Evolutionary conservation across 768 basidiomycete genomes (phyloP).

Genomic region (Naematelia encephala): DNA sequence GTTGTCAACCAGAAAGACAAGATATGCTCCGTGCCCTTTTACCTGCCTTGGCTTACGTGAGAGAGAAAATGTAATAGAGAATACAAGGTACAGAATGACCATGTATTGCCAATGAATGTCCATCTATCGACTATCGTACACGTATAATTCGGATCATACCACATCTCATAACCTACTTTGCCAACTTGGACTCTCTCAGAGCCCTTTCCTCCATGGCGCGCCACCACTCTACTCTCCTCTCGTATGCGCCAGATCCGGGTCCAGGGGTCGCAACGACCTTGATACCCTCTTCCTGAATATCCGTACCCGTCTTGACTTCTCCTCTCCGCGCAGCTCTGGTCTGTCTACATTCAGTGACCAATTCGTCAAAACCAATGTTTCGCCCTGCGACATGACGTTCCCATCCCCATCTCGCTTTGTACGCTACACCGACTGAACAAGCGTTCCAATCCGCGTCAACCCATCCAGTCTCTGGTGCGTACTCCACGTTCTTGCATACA

Average conservation of each 20-base stretch:
- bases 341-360: constrained; percentile 29
- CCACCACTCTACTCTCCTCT: constrained; percentile 41
- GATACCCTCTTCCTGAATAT: constrained; percentile 34
- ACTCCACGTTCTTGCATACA: constrained; percentile 56
- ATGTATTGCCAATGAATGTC: background rate
- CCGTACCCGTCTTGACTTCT: constrained; percentile 2
- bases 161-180: background rate
- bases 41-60: too few species aligned
- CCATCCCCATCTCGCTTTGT: constrained; percentile 45
- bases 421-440: constrained; percentile 42
- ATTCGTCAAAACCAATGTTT: constrained; percentile 33
- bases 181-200: constrained; percentile 11
- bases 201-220: constrained; percentile 29
- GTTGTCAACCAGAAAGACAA: background rate
- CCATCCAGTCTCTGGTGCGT: constrained; percentile 21
- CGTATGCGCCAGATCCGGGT: constrained; percentile 28
- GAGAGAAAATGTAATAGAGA: too few species aligned
- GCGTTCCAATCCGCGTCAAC: constrained; percentile 38
- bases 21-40: too few species aligned
- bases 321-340: constrained; percentile 3
- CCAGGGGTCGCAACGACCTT: constrained; percentile 26
- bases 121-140: background rate
- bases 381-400: constrained; percentile 21
- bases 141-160: background rate
- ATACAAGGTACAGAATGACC: too few species aligned